Evolutionary conservation across 257 asterid genomes (phyloP), one percentile per base, ranked within the genome.

Genomic region (Solanum arcanum): DNA sequence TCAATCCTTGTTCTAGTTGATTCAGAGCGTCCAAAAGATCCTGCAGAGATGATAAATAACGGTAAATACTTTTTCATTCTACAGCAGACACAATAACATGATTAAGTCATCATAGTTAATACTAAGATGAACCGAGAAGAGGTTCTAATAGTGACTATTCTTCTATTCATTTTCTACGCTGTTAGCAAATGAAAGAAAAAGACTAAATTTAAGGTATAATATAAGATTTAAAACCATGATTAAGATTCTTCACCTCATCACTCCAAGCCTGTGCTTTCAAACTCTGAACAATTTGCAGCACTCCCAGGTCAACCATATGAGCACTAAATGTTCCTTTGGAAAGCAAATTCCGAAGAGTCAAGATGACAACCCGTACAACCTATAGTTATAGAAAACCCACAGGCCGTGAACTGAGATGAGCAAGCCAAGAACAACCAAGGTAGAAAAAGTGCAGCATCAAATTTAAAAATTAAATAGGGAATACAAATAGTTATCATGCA

Each of bases 251-350:
- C 88, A 95, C 97, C 99, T 95, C 98, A 27, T 96, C 98, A 89
- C 98, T 96, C 98, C 99, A 96, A 86, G 99, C 98, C 89, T 95
- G 98, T 64, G 96, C 96, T 93, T 96, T 96, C 91, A 95, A 90
- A 88, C 92, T 96, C 93, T 94, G 98, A 91, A 96, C 98, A 91
- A 94, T 87, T 88, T 95, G 98, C 52, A 94, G 97, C 89, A 96
- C 88, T 60, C 96, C 99, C 84, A 92, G 92, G 93, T 92, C 93
- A 86, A 94, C 95, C 98, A 96, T 94, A 86, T 93, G 94, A 84
- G 98, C 95, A 84, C 96, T 95, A 90, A 95, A 94, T 86, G 94
- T 89, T 60, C 98, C 99, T 92, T 94, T 92, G 86, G 91, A 89
- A 33, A 95, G 94, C 95, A 96, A 90, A 91, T 96, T 96, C 91